Base-by-base conservation (phyloP, 768 basidiomycete genomes). In the Antrodiella citrinella region DNA sequence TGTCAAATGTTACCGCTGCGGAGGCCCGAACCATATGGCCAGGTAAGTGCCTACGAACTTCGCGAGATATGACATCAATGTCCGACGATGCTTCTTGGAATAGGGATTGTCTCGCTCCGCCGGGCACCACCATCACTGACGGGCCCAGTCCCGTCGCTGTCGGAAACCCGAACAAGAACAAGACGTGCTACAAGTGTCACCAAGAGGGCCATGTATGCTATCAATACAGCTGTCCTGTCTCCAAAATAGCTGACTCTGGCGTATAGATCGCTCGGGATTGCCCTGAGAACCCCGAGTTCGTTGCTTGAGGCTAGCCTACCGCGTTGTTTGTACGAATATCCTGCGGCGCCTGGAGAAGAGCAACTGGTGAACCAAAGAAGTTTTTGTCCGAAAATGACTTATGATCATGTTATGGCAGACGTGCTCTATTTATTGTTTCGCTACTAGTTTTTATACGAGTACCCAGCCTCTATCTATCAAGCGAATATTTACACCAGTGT, bases 1-100 rank as follows among this genome's bases (percentile, higher is more conserved):
- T 15, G 82, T 93, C 46, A 90, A 87, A 67, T 95, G 91, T 62
- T 93, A 87, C 66, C 81, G 86, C 45, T 95, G 92, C 62, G 89
- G 90, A 43, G 88, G 88, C 23, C 81, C 86, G 12, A 94, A 93
- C 70, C 88, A 91, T 63, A 80, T 89, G 76, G 89, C 88, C 11
- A 82, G 77, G 86, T 86, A 64, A 50, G 60, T 42, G 45, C 54
- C 54, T 41, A 45, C 56, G 51, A n/a, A n/a, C n/a, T n/a, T n/a
- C n/a, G n/a, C n/a, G n/a, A n/a, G n/a, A n/a, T n/a, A n/a, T n/a
- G n/a, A n/a, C n/a, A n/a, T n/a, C n/a, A n/a, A n/a, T n/a, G n/a
- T n/a, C n/a, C n/a, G 22, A 39, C 38, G 41, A 47, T 20, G 4
- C 49, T 25, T 50, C 46, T 41, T 50, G 15, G n/a, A n/a, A n/a